Evolutionary conservation across 495 filamentous ascomycete species (phyloP).

Genomic region (Thozetella sp.): DNA sequence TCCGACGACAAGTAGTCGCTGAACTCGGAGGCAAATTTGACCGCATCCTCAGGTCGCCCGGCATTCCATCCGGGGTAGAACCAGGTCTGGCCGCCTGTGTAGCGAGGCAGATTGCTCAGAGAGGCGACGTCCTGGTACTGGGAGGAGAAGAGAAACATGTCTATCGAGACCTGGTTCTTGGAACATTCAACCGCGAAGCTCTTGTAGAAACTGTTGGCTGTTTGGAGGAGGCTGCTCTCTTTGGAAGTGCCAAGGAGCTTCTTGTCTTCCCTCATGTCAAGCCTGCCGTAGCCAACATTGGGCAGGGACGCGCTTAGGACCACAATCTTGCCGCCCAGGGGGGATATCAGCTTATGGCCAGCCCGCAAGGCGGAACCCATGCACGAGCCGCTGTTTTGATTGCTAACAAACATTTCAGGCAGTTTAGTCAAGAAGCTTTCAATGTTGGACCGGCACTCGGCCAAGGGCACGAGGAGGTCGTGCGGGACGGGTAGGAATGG

Average conservation of each 20-base stretch:
- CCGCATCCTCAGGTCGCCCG: conserved; percentile 86
- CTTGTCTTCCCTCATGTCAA: conserved; percentile 96
- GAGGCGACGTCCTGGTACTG: conserved; percentile 98
- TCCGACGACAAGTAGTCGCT: conserved; percentile 94
- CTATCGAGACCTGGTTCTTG: conserved; percentile 96
- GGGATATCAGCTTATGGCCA: conserved; percentile 92
- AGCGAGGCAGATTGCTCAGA: conserved; percentile 89
- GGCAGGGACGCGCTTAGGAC: conserved; percentile 88
- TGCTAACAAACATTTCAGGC: conserved; percentile 95
- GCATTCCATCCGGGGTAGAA: conserved; percentile 99
- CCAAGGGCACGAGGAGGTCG: conserved; percentile 89
- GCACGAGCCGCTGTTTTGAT: conserved; percentile 79
- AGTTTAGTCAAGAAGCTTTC: conserved; percentile 89
- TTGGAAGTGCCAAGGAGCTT: conserved; percentile 94
- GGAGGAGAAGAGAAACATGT: conserved; percentile 98
- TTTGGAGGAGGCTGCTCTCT: conserved; percentile 85
- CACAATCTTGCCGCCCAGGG: conserved; percentile 90
- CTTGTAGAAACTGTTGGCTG: conserved; percentile 95
- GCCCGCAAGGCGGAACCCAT: conserved; percentile 93
- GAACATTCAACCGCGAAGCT: conserved; percentile 98
- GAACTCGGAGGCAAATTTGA: conserved; percentile 96
- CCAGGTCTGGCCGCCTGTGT: conserved; percentile 97
- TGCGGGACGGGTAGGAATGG: conserved; percentile 94
- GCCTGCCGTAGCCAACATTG: conserved; percentile 87
- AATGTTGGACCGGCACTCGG: conserved; percentile 86